Percentiles rank a stretch among this genome's conserved stretches.
These are phyloP conservation scores for Starmerella bombi DNA, from an alignment of 805 yeast genomes.

Conservation along the genomic window DNA sequence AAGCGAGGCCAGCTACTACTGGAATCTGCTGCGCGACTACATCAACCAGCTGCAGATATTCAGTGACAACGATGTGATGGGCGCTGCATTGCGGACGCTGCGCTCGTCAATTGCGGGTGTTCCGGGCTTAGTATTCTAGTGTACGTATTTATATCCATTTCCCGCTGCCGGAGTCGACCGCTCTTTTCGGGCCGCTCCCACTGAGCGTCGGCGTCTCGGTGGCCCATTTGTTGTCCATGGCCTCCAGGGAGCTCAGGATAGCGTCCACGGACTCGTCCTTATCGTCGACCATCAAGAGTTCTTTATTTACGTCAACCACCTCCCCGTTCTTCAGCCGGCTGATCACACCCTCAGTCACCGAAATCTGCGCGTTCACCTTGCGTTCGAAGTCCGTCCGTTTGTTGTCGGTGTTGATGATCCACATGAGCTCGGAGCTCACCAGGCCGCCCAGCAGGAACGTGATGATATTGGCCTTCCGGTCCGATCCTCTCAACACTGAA, in stretches of 20 bases:
- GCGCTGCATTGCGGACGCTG: slow-evolving; percentile 56
- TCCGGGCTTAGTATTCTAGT: slow-evolving; percentile 32
- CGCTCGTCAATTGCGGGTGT: slow-evolving; percentile 61
- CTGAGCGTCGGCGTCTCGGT: neutral
- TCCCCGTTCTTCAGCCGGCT: slow-evolving; percentile 30
- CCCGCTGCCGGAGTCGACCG: neutral
- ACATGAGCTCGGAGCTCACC: slow-evolving; percentile 37
- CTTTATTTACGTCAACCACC: slow-evolving; percentile 33
- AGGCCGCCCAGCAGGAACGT: slow-evolving; percentile 30
- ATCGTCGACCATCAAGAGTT: slow-evolving; percentile 25
- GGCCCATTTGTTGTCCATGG: slow-evolving; percentile 22
- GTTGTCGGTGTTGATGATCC: slow-evolving; percentile 34
- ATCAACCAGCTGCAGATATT: slow-evolving; percentile 63
- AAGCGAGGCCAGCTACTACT: slow-evolving; percentile 52
- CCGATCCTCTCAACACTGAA: slow-evolving; percentile 2
- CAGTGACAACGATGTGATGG: slow-evolving; percentile 62
- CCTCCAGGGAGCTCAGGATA: slow-evolving; percentile 22
- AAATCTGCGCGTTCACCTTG: slow-evolving; percentile 30
- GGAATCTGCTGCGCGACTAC: slow-evolving; percentile 60
- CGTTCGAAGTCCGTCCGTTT: slow-evolving; percentile 31
- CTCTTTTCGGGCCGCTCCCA: neutral
- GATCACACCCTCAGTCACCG: slow-evolving; percentile 31
- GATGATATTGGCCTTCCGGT: slow-evolving; percentile 2
- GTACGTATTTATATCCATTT: neutral
- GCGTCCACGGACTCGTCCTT: slow-evolving; percentile 18